phyloP scores from a whole-genome alignment of 169 alveolate genomes.

The Amoebophrya sp. region DNA sequence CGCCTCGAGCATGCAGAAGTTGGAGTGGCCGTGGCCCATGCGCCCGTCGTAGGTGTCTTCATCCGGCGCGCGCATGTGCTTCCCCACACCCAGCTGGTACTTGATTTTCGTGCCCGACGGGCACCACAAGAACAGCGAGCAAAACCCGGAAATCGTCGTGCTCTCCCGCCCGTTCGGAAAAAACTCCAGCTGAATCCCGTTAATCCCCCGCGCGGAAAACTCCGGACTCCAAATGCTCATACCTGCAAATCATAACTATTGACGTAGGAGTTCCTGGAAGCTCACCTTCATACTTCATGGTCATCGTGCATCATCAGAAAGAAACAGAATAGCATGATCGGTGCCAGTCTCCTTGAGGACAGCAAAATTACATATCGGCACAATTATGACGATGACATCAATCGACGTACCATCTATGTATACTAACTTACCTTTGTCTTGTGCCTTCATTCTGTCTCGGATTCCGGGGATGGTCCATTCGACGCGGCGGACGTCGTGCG shows the following conservation, averaged over 20 bases:
- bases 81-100: constrained; percentile 12
- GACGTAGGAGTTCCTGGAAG: no score
- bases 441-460: neutral
- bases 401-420: no score
- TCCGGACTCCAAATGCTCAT: constrained; percentile 19
- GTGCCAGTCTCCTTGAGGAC: no score
- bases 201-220: constrained; percentile 13
- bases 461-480: constrained; percentile 17
- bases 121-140: constrained; percentile 16
- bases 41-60: constrained; percentile 17
- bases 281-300: no score
- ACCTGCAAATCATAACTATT: no score
- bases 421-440: neutral
- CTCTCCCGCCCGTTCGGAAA: constrained; percentile 16
- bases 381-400: no score
- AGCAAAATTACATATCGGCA: no score
- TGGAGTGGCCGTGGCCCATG: constrained; percentile 19
- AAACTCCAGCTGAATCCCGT: constrained; percentile 10
- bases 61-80: constrained; percentile 17
- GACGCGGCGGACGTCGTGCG: constrained; percentile 1
- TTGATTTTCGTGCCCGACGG: constrained; percentile 15
- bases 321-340: no score
- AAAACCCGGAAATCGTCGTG: constrained; percentile 4
- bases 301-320: no score
- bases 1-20: constrained; percentile 15